Base-by-base conservation (phyloP, 768 basidiomycete species). In the Pisolithus marmoratus region DNA sequence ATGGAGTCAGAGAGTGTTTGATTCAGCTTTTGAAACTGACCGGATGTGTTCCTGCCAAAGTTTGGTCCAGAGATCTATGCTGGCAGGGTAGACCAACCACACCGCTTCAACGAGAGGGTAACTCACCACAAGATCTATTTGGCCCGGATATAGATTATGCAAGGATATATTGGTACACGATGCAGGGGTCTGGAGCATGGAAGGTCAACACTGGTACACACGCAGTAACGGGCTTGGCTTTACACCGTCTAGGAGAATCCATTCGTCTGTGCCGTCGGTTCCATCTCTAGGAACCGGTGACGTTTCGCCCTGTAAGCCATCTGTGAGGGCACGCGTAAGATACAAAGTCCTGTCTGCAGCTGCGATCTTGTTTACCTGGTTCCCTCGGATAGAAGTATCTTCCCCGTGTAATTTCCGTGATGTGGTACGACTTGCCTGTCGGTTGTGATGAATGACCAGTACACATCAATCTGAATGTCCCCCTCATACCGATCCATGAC, bases 121-220 rank as follows among this genome's bases (percentile, higher is more conserved):
- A 72, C 80, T 31, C 59, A 90, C 88, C 51, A 98, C 82, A n/a
- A 98, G 80, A 67, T 98, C 93, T 29, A 97, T 89, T 62, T 89
- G 70, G 34, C 79, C 85, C 2, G 84, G 85, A 65, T 85, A 94
- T 8, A 97, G 60, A 60, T 97, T 97, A 67, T 95, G 89, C 38
- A 97, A 71, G 2, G 82, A 92, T 53, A 97, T 84, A 61, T 95
- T 96, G 2, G 90, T 77, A 64, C 94, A 96, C 12, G 94, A 89
- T 4, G 94, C 92, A 4, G 94, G 90, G 9, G 91, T 93, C 88
- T 89, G 55, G 4, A 38, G 42, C 36, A 51, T 45, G 51, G 48
- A 42, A 56, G 44, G 53, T 55, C 4, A 19, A 5, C 1, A 37
- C 26, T 45, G 12, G 53, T 42, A 31, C n/a, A 22, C 43, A 42